Base-by-base conservation (phyloP, 73 alveolate species). In the Diophrys appendiculata region DNA sequence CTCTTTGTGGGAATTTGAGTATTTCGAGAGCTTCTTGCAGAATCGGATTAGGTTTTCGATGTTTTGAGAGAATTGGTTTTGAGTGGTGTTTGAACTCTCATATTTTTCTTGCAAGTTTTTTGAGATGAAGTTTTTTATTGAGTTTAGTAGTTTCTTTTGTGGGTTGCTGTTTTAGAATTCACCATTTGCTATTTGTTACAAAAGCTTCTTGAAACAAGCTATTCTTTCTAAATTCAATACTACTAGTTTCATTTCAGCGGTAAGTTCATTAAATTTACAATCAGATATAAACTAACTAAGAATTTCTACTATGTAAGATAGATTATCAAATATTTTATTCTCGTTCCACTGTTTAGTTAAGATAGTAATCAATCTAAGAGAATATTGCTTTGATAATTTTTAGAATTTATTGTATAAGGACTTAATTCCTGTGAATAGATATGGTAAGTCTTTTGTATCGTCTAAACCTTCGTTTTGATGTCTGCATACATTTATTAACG, bases 331-430 rank as follows among this genome's bases (percentile, higher is more conserved):
- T 0, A 78, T 56, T 67, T 72, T 78, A 26, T 78, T 31, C 25
- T 68, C 74, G 67, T 77, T 85, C 93, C 93, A 85, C 43, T 85
- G 78, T 60, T 78, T 70, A 8, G 82, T 79, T 18, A 85, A 80
- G 30, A 85, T 43, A 13, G 88, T 78, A 14, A 79, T 85, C 3
- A 85, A 53, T 3, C 93, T 26, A 23, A 85, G 55, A 0, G 89
- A 68, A 35, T 79, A 85, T 52, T 85, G 77, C 65, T 85, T 69
- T 5, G 89, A 55, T 1, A 85, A 65, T 22, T 27, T 29, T 5
- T 68, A 65, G 35, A 85, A 78, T 14, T 34, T 56, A 0, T 53
- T 33, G 54, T 78, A 85, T 30, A 78, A 56, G 8, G 23, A 54
- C 30, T 83, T 69, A 27, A 85, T 78, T 54, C 74, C 75, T 5